phyloP scores from a whole-genome alignment of 2,329 filamentous ascomycete genomes.

The Monosporascus sp. region DNA sequence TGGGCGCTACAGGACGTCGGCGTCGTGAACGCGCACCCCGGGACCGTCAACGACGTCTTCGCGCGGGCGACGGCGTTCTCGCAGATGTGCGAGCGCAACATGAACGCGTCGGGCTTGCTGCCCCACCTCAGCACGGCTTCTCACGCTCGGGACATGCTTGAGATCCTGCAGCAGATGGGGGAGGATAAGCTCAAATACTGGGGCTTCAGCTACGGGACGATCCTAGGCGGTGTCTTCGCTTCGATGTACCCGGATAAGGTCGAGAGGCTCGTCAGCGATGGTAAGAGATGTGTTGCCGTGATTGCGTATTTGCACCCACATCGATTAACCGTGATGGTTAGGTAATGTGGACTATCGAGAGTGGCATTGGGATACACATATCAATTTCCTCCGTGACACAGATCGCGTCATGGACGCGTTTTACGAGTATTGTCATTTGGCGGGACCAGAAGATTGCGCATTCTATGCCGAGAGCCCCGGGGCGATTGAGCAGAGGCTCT shows the following conservation, averaged over 20 bases:
- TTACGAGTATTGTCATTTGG: constrained; percentile 47
- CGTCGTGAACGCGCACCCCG: constrained; percentile 40
- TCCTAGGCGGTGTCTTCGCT: constrained; percentile 47
- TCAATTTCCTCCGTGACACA: constrained; percentile 46
- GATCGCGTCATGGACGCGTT: constrained; percentile 50
- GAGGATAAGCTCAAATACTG: constrained; percentile 42
- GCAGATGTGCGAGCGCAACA: constrained; percentile 35
- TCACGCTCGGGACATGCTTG: constrained; percentile 42
- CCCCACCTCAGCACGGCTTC: constrained; percentile 38
- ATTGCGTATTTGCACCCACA: background rate
- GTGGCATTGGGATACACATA: constrained; percentile 41
- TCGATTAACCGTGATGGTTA: constrained; percentile 5
- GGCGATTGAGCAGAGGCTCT: constrained; percentile 34
- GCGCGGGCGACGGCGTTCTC: constrained; percentile 37
- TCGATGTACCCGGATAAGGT: constrained; percentile 46
- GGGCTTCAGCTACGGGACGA: constrained; percentile 51
- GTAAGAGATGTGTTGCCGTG: constrained; percentile 22
- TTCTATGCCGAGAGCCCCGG: constrained; percentile 33
- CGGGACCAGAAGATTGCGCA: constrained; percentile 41
- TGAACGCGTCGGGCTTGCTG: constrained; percentile 32
- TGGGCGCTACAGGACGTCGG: constrained; percentile 40
- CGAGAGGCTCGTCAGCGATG: constrained; percentile 45
- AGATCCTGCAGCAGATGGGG: constrained; percentile 37
- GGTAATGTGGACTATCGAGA: constrained; percentile 49
- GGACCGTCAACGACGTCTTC: constrained; percentile 39